Evolutionary conservation across 2,329 filamentous ascomycete species (phyloP).

Genomic region (Lecanicillium sp.): DNA sequence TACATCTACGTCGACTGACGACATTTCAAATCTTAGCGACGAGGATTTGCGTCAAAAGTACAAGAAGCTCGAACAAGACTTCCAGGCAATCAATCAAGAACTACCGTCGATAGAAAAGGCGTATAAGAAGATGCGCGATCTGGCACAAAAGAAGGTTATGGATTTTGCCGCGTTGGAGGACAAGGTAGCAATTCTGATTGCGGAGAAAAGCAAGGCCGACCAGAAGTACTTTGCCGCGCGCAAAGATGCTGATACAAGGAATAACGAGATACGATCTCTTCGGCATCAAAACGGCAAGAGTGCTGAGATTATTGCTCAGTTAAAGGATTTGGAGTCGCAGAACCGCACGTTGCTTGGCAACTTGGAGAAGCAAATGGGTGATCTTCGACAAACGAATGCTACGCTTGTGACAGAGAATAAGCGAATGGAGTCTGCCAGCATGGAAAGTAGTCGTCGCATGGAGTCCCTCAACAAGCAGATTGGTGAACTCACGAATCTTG

Average conservation of each 20-base stretch:
- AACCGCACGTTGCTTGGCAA: conserved; percentile 70
- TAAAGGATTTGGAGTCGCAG: conserved; percentile 82
- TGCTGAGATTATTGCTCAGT: conserved; percentile 83
- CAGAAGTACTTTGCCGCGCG: conserved; percentile 96
- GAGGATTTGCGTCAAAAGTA: conserved; percentile 71
- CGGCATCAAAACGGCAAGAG: conserved; percentile 81
- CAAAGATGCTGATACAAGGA: conserved; percentile 83
- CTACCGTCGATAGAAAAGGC: conserved; percentile 82
- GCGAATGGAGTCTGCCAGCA: conserved; percentile 61
- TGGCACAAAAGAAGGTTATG: conserved; percentile 80
- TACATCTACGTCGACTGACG: conserved; percentile 33
- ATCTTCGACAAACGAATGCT: conserved; percentile 72
- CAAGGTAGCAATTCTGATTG: conserved; percentile 61
- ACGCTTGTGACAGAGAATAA: conserved; percentile 64
- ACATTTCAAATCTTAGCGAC: conserved; percentile 49
- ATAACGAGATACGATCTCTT: conserved; percentile 70
- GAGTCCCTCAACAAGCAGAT: conserved; percentile 72
- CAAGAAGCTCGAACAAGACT: conserved; percentile 68
- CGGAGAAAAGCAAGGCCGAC: conserved; percentile 92
- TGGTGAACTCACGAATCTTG: conserved; percentile 62
- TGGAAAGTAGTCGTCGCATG: conserved; percentile 59
- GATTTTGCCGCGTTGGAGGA: conserved; percentile 73
- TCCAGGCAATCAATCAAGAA: conserved; percentile 77
- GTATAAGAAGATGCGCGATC: conserved; percentile 78
- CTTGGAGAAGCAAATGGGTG: conserved; percentile 82